phyloP scores from a whole-genome alignment of 2,329 filamentous ascomycete genomes.

The Cladophialophora carrionii region DNA sequence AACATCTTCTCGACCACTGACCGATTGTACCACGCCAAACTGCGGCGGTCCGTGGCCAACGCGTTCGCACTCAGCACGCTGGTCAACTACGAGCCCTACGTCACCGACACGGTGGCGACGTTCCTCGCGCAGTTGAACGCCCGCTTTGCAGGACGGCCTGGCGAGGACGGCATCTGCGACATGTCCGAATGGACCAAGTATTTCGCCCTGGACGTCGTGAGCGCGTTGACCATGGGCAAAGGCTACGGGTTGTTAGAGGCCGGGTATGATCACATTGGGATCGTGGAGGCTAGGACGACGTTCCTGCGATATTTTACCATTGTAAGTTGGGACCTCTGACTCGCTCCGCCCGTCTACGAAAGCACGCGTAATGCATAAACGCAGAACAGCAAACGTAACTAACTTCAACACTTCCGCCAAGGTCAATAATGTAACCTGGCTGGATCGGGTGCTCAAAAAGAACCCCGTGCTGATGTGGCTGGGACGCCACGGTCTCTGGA shows the following conservation, averaged over 20 bases:
- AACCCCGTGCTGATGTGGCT: conserved; percentile 46
- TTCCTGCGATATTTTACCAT: conserved; percentile 38
- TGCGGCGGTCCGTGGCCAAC: conserved; percentile 26
- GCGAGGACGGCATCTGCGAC: conserved; percentile 36
- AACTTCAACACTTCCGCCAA: neutral
- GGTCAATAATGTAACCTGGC: conserved; percentile 43
- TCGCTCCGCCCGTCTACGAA: no score
- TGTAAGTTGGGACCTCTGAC: conserved; percentile 18
- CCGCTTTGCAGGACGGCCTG: conserved; percentile 25
- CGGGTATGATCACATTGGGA: conserved; percentile 42
- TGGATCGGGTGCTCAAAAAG: conserved; percentile 42
- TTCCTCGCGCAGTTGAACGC: conserved; percentile 32
- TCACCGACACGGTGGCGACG: conserved; percentile 23
- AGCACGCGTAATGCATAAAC: neutral
- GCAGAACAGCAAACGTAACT: neutral
- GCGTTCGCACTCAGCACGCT: conserved; percentile 36
- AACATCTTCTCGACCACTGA: conserved; percentile 29
- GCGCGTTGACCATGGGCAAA: conserved; percentile 43
- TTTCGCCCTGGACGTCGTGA: conserved; percentile 45
- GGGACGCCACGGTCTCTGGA: conserved; percentile 18
- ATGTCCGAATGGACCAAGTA: conserved; percentile 42
- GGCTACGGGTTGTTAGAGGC: conserved; percentile 42
- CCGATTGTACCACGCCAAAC: conserved; percentile 21
- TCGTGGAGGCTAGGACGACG: conserved; percentile 38
- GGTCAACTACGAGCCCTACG: conserved; percentile 36